Conservation (phyloP, 768 basidiomycete genomes). For the Goffeauzyma gilvescens region DNA sequence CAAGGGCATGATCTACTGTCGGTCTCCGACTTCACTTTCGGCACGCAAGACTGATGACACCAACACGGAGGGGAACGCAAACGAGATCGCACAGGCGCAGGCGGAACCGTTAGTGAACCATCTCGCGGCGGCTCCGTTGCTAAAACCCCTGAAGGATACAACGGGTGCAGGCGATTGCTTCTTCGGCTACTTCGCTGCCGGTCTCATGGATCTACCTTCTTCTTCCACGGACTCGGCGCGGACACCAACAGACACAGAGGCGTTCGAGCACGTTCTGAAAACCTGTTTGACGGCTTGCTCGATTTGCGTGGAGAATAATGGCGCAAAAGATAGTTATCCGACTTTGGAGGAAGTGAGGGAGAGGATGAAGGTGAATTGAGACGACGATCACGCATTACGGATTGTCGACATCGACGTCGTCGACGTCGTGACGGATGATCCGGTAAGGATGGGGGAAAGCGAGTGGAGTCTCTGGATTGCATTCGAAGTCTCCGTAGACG, state of each 20-base stretch:
- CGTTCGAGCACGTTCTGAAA: conserved; percentile 16
- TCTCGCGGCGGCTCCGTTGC: conserved; percentile 21
- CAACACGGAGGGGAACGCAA: no score
- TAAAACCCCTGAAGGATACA: conserved; percentile 22
- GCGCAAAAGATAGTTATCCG: conserved; percentile 25
- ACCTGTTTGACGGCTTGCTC: conserved; percentile 28
- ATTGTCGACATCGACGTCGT: no score
- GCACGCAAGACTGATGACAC: no score
- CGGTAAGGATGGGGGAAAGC: no score
- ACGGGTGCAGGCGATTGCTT: conserved; percentile 33
- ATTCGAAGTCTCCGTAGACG: no score
- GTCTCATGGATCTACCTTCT: no score
- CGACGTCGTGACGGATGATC: no score
- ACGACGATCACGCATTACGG: no score
- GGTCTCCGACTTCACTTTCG: neutral
- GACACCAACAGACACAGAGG: no score
- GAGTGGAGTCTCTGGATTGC: no score
- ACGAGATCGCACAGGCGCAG: no score
- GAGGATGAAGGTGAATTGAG: conserved; percentile 1
- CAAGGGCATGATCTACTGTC: conserved; percentile 2
- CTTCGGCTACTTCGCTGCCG: conserved; percentile 28
- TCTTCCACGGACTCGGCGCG: no score
- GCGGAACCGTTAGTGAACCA: conserved; percentile 6
- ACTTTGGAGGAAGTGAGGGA: conserved; percentile 2
- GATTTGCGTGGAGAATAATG: conserved; percentile 29